Evolutionary conservation across 2,329 filamentous ascomycete species (phyloP), one percentile per base, ranked within the genome.

Genomic region (Sordariomycetes sp.): DNA sequence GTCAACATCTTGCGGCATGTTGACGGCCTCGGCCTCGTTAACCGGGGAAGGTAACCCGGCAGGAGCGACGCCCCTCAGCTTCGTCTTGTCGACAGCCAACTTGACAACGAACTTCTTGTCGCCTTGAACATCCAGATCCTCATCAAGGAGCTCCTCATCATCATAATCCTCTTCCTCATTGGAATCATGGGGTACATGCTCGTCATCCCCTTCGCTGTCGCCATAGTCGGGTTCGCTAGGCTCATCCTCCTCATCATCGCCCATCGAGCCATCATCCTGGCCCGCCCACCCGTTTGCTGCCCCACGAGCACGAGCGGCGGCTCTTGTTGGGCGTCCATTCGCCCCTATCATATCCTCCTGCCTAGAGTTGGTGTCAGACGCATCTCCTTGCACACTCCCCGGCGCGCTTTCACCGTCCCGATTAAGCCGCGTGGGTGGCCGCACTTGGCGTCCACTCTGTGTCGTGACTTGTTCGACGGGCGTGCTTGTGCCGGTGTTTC

Each of bases 401-500:
- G 74, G 64, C 5, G 73, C 72, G 59, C 76, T 80, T n/a, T 73
- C 72, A 22, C 70, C 74, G 60, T 86, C 82, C 13, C 81, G 82
- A 56, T 87, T 88, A 51, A 85, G 73, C 34, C 87, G 81, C 4
- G 76, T 76, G 10, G 85, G 82, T 52, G 86, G 82, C 62, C 83
- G 81, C 61, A 96, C 84, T 67, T 96, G 90, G 24, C 94, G 84
- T 24, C 94, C 94, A 67, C 90, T 96, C 24, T 89, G 85, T 3
- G 94, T 97, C 55, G 88, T 74, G 70, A 82, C 72, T 5, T 79
- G 75, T 61, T 92, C 89, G 48, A 81, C 81, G 0, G 90, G 87
- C 1, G 89, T 90, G 61, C 83, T 84, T 10, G 84, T 78, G 45
- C 85, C 81, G 1, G 87, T 90, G 62, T 90, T 87, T 28, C 92